Evolutionary conservation across 2,329 filamentous ascomycete genomes (phyloP).

Genomic region (Camillea tinctor): DNA sequence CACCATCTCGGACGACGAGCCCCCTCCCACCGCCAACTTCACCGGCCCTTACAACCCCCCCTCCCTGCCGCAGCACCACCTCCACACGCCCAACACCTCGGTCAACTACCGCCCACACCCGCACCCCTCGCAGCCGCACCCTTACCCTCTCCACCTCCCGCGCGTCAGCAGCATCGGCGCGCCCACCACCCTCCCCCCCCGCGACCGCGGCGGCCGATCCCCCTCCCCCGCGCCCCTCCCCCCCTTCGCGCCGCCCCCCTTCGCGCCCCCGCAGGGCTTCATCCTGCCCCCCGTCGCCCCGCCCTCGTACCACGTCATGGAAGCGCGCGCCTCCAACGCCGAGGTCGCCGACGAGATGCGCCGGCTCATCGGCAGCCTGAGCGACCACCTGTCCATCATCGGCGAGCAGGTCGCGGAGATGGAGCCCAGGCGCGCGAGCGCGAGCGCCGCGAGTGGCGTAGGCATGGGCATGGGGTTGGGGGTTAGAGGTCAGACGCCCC

Average conservation of each 20-base stretch:
- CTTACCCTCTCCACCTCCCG: background rate
- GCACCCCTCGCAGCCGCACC: background rate
- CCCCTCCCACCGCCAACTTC: background rate
- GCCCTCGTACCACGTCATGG: constrained; percentile 52
- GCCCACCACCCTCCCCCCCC: background rate
- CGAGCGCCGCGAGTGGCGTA: background rate
- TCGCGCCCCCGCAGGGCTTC: constrained; percentile 2
- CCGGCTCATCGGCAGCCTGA: constrained; percentile 48
- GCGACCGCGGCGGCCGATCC: background rate
- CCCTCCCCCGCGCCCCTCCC: too few relatives aligned
- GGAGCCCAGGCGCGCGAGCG: constrained; percentile 27
- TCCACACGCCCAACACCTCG: background rate
- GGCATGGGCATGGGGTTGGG: background rate
- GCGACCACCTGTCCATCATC: constrained; percentile 47
- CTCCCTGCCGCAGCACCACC: background rate
- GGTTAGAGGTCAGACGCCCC: too few relatives aligned
- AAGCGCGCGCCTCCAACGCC: constrained; percentile 49
- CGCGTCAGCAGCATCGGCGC: background rate
- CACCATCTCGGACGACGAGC: background rate
- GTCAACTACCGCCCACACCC: background rate
- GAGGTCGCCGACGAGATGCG: constrained; percentile 53
- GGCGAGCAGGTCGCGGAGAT: constrained; percentile 45
- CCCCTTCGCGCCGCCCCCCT: background rate
- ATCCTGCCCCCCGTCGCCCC: constrained; percentile 43
- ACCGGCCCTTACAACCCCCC: background rate